These are phyloP conservation scores for Schrenkiella parvula DNA, from an alignment of 345 rosid species.

Conservation along the genomic window DNA sequence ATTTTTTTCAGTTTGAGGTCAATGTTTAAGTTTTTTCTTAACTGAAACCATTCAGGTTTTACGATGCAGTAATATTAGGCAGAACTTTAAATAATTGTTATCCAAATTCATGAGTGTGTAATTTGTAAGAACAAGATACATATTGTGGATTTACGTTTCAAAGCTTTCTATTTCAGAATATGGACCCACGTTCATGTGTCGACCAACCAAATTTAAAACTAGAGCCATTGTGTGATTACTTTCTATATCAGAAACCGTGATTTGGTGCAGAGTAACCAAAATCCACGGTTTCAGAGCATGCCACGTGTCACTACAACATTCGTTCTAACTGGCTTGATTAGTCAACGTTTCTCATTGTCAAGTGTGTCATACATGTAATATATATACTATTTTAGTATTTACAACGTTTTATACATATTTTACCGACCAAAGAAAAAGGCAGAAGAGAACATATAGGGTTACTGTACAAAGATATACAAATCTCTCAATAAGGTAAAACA, in stretches of 20 bases:
- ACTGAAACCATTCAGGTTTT: too few species aligned
- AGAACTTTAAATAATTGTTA: too few species aligned
- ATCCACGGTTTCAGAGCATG: not conserved
- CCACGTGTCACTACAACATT: conserved; percentile 1
- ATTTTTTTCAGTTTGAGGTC: too few species aligned
- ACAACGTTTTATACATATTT: conserved; percentile 3
- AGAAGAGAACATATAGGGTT: not conserved
- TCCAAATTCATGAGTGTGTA: too few species aligned
- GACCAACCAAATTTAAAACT: not conserved
- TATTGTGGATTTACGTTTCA: too few species aligned
- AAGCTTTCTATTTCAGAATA: not conserved
- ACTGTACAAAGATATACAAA: not conserved
- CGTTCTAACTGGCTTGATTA: conserved; percentile 1
- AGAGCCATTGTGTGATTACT: not conserved
- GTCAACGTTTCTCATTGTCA: conserved; percentile 1
- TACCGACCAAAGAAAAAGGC: not conserved
- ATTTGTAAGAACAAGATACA: too few species aligned
- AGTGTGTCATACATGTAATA: not conserved
- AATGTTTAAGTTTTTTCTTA: too few species aligned
- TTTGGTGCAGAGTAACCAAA: not conserved
- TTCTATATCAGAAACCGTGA: not conserved
- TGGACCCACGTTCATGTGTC: not conserved
- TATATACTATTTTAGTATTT: not conserved
- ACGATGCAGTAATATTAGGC: not conserved
- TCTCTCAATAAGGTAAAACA: conserved; percentile 15